phyloP scores from a whole-genome alignment of 805 yeast species.

The Trichomonascus vanleenenianus region DNA sequence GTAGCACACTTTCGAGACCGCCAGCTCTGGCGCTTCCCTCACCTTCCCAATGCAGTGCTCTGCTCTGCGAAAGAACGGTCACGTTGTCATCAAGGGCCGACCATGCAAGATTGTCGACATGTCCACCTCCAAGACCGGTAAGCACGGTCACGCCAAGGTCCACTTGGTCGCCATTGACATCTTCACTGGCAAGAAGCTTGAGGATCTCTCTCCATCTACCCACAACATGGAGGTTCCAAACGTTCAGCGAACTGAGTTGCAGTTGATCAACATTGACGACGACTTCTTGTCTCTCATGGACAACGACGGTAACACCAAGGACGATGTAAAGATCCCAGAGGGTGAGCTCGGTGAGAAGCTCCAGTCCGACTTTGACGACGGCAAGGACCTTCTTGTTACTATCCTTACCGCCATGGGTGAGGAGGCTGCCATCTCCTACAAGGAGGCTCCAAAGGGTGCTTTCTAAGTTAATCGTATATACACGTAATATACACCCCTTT shows the following conservation, averaged over 20 bases:
- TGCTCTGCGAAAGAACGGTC: conserved; percentile 99
- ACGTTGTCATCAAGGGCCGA: conserved; percentile 97
- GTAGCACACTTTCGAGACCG: conserved; percentile 93
- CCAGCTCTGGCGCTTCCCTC: conserved; percentile 96
- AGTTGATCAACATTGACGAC: conserved; percentile 94
- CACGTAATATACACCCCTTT: background rate
- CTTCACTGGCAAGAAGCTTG: conserved; percentile 98
- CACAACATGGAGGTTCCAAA: conserved; percentile 99
- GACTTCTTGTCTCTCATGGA: conserved; percentile 96
- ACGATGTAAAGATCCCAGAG: conserved; percentile 97
- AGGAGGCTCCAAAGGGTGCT: conserved; percentile 84
- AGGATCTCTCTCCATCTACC: conserved; percentile 99
- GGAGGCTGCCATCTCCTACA: conserved; percentile 97
- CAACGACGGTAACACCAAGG: conserved; percentile 97
- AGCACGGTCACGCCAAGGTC: conserved; percentile 99
- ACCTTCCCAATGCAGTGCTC: conserved; percentile 99
- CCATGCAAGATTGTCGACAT: conserved; percentile 99
- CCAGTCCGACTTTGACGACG: conserved; percentile 92
- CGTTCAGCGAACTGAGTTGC: conserved; percentile 92
- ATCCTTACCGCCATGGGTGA: conserved; percentile 98
- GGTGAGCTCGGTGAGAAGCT: conserved; percentile 94
- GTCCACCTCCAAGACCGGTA: conserved; percentile 99
- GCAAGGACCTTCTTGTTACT: conserved; percentile 95
- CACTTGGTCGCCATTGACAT: conserved; percentile 98
- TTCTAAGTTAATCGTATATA: conserved; percentile 6